Evolutionary conservation across 306 rosid genomes (phyloP).

Genomic region (Cicer yamashitae): DNA sequence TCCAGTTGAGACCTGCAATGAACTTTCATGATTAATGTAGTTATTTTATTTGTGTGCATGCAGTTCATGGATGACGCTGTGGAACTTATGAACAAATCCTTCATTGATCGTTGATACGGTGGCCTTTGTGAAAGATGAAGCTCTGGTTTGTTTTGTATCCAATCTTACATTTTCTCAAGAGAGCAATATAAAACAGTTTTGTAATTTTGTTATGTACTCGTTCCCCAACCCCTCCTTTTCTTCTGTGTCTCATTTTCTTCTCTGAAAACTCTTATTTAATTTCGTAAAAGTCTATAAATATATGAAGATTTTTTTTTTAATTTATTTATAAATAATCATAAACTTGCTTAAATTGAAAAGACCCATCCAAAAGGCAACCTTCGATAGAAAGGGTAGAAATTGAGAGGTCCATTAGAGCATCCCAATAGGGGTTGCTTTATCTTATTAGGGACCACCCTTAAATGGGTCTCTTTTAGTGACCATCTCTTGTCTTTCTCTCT

Average conservation of each 20-base stretch:
- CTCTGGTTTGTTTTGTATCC: constrained; percentile 32
- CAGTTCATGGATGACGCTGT: constrained; percentile 97
- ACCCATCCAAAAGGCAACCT: no score
- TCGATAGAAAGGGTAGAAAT: no score
- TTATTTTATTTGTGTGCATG: constrained; percentile 48
- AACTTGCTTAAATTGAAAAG: not conserved
- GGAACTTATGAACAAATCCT: constrained; percentile 89
- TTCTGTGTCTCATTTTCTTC: not conserved
- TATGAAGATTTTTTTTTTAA: not conserved
- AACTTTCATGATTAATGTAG: constrained; percentile 34
- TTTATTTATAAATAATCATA: not conserved
- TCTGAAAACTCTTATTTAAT: not conserved
- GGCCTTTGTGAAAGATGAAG: constrained; percentile 28
- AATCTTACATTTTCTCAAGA: constrained; percentile 21
- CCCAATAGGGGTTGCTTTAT: no score
- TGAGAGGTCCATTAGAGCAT: no score
- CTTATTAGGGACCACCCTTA: no score
- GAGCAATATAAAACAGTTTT: constrained; percentile 38
- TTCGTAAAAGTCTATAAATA: not conserved
- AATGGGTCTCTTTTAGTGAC: no score
- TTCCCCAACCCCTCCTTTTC: not conserved
- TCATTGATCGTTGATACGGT: constrained; percentile 69
- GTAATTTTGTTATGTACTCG: constrained; percentile 26
- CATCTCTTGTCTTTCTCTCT: no score
- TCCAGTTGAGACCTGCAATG: not conserved